Base-by-base conservation (phyloP, 129 eudicot species). In the Flaveria ramosissima region DNA sequence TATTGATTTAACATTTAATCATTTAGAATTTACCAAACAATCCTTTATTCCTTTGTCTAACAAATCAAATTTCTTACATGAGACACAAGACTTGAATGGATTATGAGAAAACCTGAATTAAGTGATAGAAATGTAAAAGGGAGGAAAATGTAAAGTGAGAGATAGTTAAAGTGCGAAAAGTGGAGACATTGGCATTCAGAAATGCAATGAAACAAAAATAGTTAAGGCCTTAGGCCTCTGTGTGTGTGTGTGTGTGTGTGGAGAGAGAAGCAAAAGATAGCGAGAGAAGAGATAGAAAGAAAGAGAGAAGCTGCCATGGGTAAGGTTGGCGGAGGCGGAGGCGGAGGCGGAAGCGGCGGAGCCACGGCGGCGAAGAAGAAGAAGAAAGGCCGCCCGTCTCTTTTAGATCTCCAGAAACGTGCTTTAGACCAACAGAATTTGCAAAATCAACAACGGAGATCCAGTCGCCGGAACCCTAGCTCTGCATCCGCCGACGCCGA, bases 331-430 rank as follows among this genome's bases (percentile, higher is more conserved):
- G 47, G 78, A 64, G 73, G 82, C 17, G 68, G 85, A 36, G 73
- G 84, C 71, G 47, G 78, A 63, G 73, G 82, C 17, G 68, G 85
- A 39, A 74, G 79, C 19, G 79, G 78, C 47, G 52, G 77, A 27
- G 65, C 77, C 12, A 45, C 78, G 62, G 70, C 76, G 77, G 85
- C 71, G 78, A 87, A 86, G 85, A 92, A 86, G 85, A 79, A 69
- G 96, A 92, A 90, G 90, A 90, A 85, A 80, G 98, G 98, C 53
- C 92, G 96, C 3, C 98, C 98, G 1, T 87, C 96, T 50, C 76
- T 85, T 3, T 20, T 83, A 72, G 96, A 90, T 90, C 90, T 85
- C 71, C 85, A 83, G 46, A 89, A 83, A 71, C 92, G 96, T 7
- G 73, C 81, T 21, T 52, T 81, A 47, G 75, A 76, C 23, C 79